phyloP scores from a whole-genome alignment of 164 flowering plant species.

The Cinnamomum micranthum region DNA sequence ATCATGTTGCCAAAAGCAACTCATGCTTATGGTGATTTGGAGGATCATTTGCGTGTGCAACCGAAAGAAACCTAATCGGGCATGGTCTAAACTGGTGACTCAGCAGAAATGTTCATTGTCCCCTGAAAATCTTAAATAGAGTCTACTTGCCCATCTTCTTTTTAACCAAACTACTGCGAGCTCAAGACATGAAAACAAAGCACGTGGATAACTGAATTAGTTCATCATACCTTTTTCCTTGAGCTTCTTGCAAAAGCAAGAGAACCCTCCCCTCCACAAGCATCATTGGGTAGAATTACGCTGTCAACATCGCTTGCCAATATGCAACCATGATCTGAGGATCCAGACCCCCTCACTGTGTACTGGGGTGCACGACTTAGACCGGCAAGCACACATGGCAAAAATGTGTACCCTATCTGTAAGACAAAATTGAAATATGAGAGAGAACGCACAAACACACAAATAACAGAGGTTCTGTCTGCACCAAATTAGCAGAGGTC shows the following conservation, averaged over 20 bases:
- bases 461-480: neutral
- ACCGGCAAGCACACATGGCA: slow-evolving; percentile 91
- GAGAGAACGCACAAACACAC: neutral
- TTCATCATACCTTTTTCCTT: slow-evolving; percentile 38
- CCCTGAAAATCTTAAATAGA: neutral
- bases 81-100: neutral
- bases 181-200: neutral
- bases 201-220: neutral
- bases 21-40: too few species aligned
- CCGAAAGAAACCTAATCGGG: neutral
- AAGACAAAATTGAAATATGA: slow-evolving; percentile 6
- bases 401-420: slow-evolving; percentile 83
- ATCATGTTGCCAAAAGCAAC: too few species aligned
- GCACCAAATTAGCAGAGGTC: too few species aligned
- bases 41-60: neutral
- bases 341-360: slow-evolving; percentile 25
- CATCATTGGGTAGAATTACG: slow-evolving; percentile 65
- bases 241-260: slow-evolving; percentile 65
- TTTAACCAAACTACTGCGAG: neutral
- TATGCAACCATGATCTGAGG: slow-evolving; percentile 38
- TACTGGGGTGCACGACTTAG: slow-evolving; percentile 82
- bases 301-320: slow-evolving; percentile 70
- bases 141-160: neutral
- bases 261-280: slow-evolving; percentile 80
- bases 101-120: neutral